Base-by-base conservation (phyloP, 140 eudicot species). In the Bidens hawaiensis region DNA sequence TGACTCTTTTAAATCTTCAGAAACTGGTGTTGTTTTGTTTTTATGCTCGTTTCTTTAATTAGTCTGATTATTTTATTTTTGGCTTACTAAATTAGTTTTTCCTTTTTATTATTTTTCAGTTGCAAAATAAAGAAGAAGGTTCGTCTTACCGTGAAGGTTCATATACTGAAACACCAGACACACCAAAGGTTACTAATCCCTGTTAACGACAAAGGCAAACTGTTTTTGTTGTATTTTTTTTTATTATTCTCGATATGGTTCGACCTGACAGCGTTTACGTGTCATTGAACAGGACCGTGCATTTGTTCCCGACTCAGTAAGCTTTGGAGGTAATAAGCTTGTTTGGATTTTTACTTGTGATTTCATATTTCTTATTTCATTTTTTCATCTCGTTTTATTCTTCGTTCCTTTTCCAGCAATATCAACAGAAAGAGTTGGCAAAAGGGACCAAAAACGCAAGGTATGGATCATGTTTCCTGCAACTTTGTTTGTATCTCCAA, bases 101-200 rank as follows among this genome's bases (percentile, higher is more conserved):
- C 6, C 17, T 65, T 54, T 56, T 46, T 43, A 53, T 72, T 56
- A 15, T 3, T 40, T 57, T 36, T 66, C 64, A 84, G 97, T 65
- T 90, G 82, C 97, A 90, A 81, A 67, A 78, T 73, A 90, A 90
- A 85, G 90, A 87, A 82, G 97, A 90, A 72, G 95, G 94, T 24
- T 81, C 97, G 50, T 86, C 95, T 51, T 71, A 81, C 43, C 97
- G 90, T 36, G 97, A 90, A 30, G 79, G 84, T 79, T 75, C 97
- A 65, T 83, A 86, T 73, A 52, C 90, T 50, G 97, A 90, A 65
- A 79, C 94, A 43, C 96, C 94, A 33, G 90, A 83, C 38, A 87
- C 91, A 40, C 96, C 97, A 53, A 90, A 90, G 94, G 97, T 83
- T 21, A 48, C 70, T 65, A 33, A 69, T 27, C 18, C 23, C 50